phyloP scores from a whole-genome alignment of 352 stramenopile species.

The Peronospora tabacina region DNA sequence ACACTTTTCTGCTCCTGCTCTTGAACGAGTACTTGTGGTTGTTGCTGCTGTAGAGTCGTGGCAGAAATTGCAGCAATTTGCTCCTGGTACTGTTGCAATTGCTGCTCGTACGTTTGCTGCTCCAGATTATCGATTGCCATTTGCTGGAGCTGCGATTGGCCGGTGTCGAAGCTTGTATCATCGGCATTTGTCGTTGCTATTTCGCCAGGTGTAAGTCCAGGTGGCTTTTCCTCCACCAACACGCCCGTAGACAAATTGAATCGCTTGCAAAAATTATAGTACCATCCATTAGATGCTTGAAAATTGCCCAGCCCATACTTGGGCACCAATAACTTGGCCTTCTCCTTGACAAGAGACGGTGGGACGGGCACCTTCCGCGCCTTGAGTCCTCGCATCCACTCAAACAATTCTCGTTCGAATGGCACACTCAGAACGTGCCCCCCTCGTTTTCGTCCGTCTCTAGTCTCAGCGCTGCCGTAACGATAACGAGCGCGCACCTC shows the following conservation, averaged over 20 bases:
- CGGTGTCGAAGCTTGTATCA: conserved; percentile 10
- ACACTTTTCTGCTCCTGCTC: conserved; percentile 6
- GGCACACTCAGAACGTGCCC: conserved; percentile 30
- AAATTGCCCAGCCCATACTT: conserved; percentile 38
- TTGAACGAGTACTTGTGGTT: conserved; percentile 7
- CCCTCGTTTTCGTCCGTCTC: conserved; percentile 35
- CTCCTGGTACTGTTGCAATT: conserved; percentile 30
- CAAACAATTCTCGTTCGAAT: conserved; percentile 39
- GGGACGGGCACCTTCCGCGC: conserved; percentile 36
- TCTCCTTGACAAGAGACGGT: conserved; percentile 45
- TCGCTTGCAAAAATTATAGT: conserved; percentile 45
- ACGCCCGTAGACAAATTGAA: conserved; percentile 31
- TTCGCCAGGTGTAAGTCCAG: neutral
- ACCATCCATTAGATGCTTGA: conserved; percentile 45
- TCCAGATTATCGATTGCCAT: conserved; percentile 9
- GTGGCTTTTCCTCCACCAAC: conserved; percentile 25
- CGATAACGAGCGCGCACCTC: conserved; percentile 36
- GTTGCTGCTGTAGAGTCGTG: conserved; percentile 9
- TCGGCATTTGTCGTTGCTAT: conserved; percentile 1
- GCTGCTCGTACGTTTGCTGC: conserved; percentile 20
- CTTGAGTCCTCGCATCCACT: conserved; percentile 41
- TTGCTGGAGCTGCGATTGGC: conserved; percentile 16
- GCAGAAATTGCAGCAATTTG: conserved; percentile 17
- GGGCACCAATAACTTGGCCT: conserved; percentile 39
- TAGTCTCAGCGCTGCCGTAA: conserved; percentile 30